These are phyloP conservation scores for Diatrype stigma DNA, from an alignment of 2,329 filamentous ascomycete genomes.

Conservation along the genomic window DNA sequence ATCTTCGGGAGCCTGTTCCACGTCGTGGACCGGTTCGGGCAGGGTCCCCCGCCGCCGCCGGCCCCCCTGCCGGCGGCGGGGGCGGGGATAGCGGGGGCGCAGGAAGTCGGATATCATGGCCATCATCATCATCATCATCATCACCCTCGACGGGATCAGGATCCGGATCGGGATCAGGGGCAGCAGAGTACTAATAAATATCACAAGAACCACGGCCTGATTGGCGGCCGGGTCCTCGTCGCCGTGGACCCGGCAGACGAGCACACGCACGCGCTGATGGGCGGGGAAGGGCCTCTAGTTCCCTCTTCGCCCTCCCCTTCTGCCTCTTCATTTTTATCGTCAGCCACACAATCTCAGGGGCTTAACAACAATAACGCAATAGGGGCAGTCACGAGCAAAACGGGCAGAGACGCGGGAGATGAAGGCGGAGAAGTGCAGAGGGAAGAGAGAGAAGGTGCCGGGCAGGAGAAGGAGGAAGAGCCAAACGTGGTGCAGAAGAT, in stretches of 20 bases:
- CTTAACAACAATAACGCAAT: neutral
- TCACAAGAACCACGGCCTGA: too few relatives aligned
- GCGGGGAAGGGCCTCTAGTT: conserved; percentile 20
- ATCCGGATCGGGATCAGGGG: too few relatives aligned
- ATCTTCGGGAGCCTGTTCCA: conserved; percentile 46
- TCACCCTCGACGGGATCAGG: too few relatives aligned
- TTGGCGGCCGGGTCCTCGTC: conserved; percentile 33
- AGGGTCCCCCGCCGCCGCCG: conserved; percentile 9
- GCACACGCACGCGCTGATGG: conserved; percentile 23
- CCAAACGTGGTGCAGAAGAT: conserved; percentile 42
- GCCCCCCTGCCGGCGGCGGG: neutral
- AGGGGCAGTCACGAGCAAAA: neutral
- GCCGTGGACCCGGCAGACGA: conserved; percentile 37
- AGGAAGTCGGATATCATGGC: neutral
- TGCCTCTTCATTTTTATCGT: neutral
- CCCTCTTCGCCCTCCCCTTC: neutral
- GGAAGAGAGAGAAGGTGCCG: conserved; percentile 1
- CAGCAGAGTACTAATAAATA: too few relatives aligned
- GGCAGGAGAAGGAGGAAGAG: conserved; percentile 16
- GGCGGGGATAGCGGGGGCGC: neutral
- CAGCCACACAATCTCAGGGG: neutral
- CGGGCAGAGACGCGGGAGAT: neutral
- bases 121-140: too few relatives aligned
- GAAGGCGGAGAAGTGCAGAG: neutral
- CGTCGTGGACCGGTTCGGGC: conserved; percentile 40